Evolutionary conservation across 495 filamentous ascomycete genomes (phyloP).

Genomic region (Staphylotrichum tortipilum): DNA sequence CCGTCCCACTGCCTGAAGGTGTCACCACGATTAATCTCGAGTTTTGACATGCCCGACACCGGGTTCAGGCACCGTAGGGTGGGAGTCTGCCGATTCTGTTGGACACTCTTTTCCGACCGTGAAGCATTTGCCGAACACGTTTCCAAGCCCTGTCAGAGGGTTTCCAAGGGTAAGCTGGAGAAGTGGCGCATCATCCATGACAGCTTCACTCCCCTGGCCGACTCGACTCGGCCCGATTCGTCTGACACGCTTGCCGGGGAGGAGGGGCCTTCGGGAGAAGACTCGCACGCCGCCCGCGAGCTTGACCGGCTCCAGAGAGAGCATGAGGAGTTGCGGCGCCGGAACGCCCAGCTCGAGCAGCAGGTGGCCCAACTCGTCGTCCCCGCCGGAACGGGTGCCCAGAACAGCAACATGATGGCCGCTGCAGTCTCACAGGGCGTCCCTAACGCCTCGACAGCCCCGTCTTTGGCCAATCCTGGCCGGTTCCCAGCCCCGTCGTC

Average conservation of each 20-base stretch:
- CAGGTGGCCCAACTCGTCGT: slow-evolving; percentile 9
- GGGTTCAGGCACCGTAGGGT: slow-evolving; percentile 19
- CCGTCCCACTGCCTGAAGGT: slow-evolving; percentile 26
- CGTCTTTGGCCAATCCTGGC: too few species aligned
- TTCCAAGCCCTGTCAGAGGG: slow-evolving; percentile 17
- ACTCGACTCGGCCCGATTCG: too few species aligned
- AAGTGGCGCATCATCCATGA: slow-evolving; percentile 27
- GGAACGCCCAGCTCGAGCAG: slow-evolving; percentile 17
- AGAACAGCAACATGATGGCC: background rate
- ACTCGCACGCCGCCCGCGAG: too few species aligned
- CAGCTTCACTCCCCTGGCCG: slow-evolving; percentile 19
- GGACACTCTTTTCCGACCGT: slow-evolving; percentile 17
- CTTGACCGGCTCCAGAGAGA: slow-evolving; percentile 16
- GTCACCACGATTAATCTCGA: slow-evolving; percentile 19
- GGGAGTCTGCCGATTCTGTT: slow-evolving; percentile 27
- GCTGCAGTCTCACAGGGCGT: background rate
- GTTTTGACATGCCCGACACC: slow-evolving; percentile 23
- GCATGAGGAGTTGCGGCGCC: slow-evolving; percentile 11
- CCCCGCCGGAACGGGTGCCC: too few species aligned
- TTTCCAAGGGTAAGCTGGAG: slow-evolving; percentile 28
- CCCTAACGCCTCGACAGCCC: background rate
- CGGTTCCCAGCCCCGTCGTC: too few species aligned
- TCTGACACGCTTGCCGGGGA: too few species aligned
- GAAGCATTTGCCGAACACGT: slow-evolving; percentile 18
- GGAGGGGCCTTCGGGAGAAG: too few species aligned